These are phyloP conservation scores for Pseudogymnoascus sp. DNA, from an alignment of 2,329 filamentous ascomycete species.

Conservation along the genomic window DNA sequence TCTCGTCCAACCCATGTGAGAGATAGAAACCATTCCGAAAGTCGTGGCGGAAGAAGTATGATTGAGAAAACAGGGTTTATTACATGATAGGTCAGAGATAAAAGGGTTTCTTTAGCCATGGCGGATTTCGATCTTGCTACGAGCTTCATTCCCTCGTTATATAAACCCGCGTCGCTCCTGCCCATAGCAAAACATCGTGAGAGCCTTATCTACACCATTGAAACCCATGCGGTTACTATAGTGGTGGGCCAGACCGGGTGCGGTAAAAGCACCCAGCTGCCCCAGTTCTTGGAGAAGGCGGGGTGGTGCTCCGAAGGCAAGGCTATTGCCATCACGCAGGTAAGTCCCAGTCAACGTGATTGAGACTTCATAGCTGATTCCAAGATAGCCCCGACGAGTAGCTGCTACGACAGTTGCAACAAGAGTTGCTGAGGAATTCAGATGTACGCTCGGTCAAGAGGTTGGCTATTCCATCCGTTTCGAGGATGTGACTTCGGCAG, in stretches of 20 bases:
- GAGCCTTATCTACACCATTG: constrained; percentile 74
- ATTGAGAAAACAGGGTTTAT: background rate
- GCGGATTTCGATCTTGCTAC: constrained; percentile 48
- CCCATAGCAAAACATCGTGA: constrained; percentile 81
- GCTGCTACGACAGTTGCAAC: constrained; percentile 85
- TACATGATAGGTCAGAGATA: background rate
- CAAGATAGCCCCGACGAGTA: constrained; percentile 69
- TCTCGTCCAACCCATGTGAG: constrained; percentile 1
- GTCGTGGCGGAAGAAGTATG: background rate
- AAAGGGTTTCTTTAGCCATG: constrained; percentile 18
- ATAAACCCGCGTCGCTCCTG: constrained; percentile 75
- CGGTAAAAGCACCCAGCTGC: constrained; percentile 92
- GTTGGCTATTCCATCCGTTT: constrained; percentile 89
- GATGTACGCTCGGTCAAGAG: constrained; percentile 78
- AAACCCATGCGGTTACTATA: constrained; percentile 76
- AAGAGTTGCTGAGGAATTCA: constrained; percentile 82
- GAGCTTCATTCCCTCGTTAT: constrained; percentile 67
- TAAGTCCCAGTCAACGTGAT: constrained; percentile 35
- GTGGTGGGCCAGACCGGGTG: constrained; percentile 91
- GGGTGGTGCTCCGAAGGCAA: constrained; percentile 85
- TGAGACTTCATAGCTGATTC: constrained; percentile 10
- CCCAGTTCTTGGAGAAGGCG: constrained; percentile 78
- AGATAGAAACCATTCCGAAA: background rate
- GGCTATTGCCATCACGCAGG: constrained; percentile 82
- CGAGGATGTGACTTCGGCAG: constrained; percentile 80